phyloP scores from a whole-genome alignment of 139 green algal genomes.

The Chlorella vulgaris region DNA sequence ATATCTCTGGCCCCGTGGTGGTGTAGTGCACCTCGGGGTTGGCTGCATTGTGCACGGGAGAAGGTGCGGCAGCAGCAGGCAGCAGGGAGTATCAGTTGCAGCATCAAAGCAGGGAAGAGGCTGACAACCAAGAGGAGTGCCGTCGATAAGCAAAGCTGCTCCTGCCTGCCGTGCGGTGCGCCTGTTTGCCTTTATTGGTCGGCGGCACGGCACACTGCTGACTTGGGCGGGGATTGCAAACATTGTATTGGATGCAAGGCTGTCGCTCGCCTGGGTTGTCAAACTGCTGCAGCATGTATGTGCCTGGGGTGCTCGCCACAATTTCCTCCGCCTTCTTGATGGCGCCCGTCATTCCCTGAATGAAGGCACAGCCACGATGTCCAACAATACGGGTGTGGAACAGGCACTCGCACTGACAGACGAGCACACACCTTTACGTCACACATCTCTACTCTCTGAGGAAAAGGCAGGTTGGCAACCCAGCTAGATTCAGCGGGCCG shows the following conservation, averaged over 20 bases:
- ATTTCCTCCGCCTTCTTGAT: constrained; percentile 95
- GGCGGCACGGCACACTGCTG: too few relatives aligned
- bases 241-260: neutral
- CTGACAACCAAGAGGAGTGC: too few relatives aligned
- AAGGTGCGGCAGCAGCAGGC: neutral
- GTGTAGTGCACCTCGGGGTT: constrained; percentile 91
- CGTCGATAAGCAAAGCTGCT: too few relatives aligned
- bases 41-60: too few relatives aligned
- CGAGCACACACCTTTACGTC: neutral
- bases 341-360: constrained; percentile 78
- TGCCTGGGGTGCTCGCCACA: constrained; percentile 65
- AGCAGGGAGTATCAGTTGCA: neutral
- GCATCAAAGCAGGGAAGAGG: too few relatives aligned
- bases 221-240: too few relatives aligned
- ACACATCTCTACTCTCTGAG: too few relatives aligned
- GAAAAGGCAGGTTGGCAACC: too few relatives aligned
- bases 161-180: too few relatives aligned
- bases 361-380: neutral
- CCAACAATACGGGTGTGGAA: neutral
- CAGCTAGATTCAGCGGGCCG: neutral
- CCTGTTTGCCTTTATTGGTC: too few relatives aligned
- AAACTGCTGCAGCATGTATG: constrained; percentile 98
- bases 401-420: neutral
- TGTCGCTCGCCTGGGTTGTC: constrained; percentile 81
- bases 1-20: constrained; percentile 96